Conservation (phyloP, 495 filamentous ascomycete genomes). For the Opeltia flavorubescens region DNA sequence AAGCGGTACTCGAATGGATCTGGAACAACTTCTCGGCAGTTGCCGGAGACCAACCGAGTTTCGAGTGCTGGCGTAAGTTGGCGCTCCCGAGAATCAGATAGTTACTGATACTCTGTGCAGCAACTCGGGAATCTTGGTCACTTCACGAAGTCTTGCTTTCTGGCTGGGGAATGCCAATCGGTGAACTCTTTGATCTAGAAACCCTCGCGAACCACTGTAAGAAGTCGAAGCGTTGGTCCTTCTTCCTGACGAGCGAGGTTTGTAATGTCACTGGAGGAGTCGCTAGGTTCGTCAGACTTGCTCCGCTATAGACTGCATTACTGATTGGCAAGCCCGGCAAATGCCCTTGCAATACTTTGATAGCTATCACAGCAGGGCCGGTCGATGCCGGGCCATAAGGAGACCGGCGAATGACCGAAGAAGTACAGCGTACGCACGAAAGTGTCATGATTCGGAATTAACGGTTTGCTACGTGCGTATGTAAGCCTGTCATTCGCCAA, state of each 20-base stretch:
- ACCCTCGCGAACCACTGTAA: constrained; percentile 31
- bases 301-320: background rate
- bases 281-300: constrained; percentile 16
- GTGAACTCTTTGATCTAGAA: constrained; percentile 49
- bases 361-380: too few species aligned
- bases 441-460: constrained; percentile 22
- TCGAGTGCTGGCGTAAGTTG: constrained; percentile 43
- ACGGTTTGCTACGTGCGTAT: constrained; percentile 25
- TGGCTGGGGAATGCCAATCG: constrained; percentile 49
- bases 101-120: constrained; percentile 14
- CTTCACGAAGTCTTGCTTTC: constrained; percentile 51
- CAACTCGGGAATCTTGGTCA: constrained; percentile 17
- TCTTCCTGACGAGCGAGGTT: constrained; percentile 49
- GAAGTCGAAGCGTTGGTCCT: constrained; percentile 45
- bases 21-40: constrained; percentile 52
- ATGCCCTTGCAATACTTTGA: constrained; percentile 29
- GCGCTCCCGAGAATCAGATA: background rate
- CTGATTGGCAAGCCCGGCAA: constrained; percentile 24
- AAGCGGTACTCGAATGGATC: constrained; percentile 28
- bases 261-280: constrained; percentile 35
- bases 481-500: too few species aligned
- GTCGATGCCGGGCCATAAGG: too few species aligned
- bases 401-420: too few species aligned
- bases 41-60: constrained; percentile 35
- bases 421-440: too few species aligned